phyloP scores from a whole-genome alignment of 2,329 filamentous ascomycete genomes.

The Hypoxylon sp. region DNA sequence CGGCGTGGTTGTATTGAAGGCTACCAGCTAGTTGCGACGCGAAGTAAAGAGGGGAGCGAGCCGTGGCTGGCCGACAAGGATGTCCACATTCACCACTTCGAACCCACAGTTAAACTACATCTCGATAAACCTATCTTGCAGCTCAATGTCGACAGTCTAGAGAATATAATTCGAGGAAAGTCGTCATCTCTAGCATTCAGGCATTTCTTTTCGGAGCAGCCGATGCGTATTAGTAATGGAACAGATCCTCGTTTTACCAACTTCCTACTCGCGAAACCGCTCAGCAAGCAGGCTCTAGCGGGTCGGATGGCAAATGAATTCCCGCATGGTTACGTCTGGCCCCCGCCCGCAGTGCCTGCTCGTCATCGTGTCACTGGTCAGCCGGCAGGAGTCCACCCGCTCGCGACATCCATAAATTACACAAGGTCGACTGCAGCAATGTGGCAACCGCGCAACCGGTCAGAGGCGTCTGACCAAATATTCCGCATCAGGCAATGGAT shows the following conservation, averaged over 20 bases:
- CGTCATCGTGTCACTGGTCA: conserved; percentile 64
- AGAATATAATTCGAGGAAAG: conserved; percentile 44
- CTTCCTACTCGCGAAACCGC: conserved; percentile 75
- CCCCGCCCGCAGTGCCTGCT: conserved; percentile 78
- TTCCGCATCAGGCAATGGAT: conserved; percentile 86
- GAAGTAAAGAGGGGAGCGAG: conserved; percentile 68
- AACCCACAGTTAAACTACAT: conserved; percentile 79
- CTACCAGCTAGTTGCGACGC: conserved; percentile 80
- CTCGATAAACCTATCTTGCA: conserved; percentile 80
- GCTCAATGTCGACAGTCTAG: conserved; percentile 59
- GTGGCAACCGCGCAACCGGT: conserved; percentile 60
- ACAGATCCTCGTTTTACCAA: conserved; percentile 72
- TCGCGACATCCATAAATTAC: conserved; percentile 37
- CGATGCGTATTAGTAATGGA: conserved; percentile 65
- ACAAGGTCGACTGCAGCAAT: conserved; percentile 48
- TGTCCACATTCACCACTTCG: conserved; percentile 80
- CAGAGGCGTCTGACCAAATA: conserved; percentile 75
- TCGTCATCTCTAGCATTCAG: conserved; percentile 34
- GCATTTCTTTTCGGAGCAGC: conserved; percentile 66
- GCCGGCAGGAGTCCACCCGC: conserved; percentile 45
- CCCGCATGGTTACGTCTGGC: conserved; percentile 77
- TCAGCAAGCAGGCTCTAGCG: conserved; percentile 57
- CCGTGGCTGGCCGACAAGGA: conserved; percentile 76
- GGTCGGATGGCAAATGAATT: conserved; percentile 54
- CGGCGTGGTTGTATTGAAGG: conserved; percentile 83